Base-by-base conservation (phyloP, 1,284 basidiomycete genomes). In the Xerocomus minutiporus region DNA sequence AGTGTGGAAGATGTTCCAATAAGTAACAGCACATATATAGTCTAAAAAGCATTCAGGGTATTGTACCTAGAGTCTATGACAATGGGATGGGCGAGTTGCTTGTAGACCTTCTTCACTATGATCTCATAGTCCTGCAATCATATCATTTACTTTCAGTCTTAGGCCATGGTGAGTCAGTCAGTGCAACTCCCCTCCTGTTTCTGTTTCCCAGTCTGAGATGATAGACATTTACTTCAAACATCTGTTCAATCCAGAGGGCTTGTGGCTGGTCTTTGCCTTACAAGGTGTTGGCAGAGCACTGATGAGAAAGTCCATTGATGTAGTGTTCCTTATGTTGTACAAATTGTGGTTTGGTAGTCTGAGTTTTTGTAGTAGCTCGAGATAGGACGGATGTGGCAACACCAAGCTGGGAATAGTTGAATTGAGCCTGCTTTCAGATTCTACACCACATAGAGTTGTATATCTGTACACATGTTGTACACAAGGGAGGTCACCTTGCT, bases 401-500 rank as follows among this genome's bases (percentile, higher is more conserved):
- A 7, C 54, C 54, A 1, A 56, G 38, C 9, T 56, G 48, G 0
- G 55, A 25, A 1, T 38, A 49, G 7, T 56, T 31, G 7, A 51
- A 56, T 0, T n/a, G 20, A 0, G 53, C 25, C 5, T 55, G 41
- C 2, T 55, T 43, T 6, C 29, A 12, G 1, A 38, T 25, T 0
- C 43, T 8, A 23, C 55, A 48, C 0, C 26, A 43, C 1, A 56
- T 20, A 0, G 6, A 6, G 8, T 50, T 46, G 34, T 55, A 54
- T 0, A 55, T 46, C 20, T 55, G 52, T 29, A 1, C 8, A 29
- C 8, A 29, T 29, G 6, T 9, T 0, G 1, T 1, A 9, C 28
- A 29, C 28, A 29, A 29, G 20, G 20, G 2, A 20, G 20, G 20
- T 20, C 0, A 0, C 20, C 20, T 20, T 20, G 20, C 20, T 20